These are phyloP conservation scores for Umbilicaria muhlenbergii DNA, from an alignment of 495 filamentous ascomycete species.

Conservation along the genomic window DNA sequence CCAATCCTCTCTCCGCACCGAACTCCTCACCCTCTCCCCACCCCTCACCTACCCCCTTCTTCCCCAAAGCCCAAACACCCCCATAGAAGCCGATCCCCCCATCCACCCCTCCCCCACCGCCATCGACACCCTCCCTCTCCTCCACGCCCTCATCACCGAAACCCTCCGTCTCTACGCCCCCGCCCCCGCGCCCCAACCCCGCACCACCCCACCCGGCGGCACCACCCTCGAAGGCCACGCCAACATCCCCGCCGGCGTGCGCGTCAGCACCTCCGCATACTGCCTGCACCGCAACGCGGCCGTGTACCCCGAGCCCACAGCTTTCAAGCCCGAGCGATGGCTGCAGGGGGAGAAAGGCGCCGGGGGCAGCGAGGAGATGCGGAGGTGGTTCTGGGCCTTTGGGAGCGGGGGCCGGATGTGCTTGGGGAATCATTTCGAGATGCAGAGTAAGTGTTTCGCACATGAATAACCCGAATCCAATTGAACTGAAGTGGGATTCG, in stretches of 20 bases:
- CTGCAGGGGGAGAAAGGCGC: constrained; percentile 24
- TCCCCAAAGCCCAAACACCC: neutral
- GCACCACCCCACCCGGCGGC: constrained; percentile 47
- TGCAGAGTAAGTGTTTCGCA: constrained; percentile 42
- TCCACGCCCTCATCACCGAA: constrained; percentile 62
- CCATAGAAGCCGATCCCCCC: constrained; percentile 5
- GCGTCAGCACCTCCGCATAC: constrained; percentile 56
- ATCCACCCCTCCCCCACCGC: constrained; percentile 37
- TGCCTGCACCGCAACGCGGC: constrained; percentile 51
- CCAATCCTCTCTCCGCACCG: constrained; percentile 41
- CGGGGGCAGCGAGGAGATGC: constrained; percentile 34
- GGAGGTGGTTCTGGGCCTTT: constrained; percentile 74
- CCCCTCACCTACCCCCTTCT: constrained; percentile 13
- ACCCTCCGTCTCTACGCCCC: constrained; percentile 60
- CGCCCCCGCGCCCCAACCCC: constrained; percentile 61
- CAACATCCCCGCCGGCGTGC: constrained; percentile 44
- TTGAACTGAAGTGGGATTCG: neutral
- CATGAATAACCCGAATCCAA: too few relatives aligned
- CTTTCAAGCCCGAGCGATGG: constrained; percentile 49
- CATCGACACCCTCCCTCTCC: constrained; percentile 52
- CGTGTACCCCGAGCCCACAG: constrained; percentile 43
- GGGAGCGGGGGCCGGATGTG: constrained; percentile 75
- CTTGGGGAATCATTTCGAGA: constrained; percentile 64
- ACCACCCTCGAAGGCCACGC: constrained; percentile 35
- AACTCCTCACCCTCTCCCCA: constrained; percentile 39